These are phyloP conservation scores for Biscutella auriculata DNA, from an alignment of 441 rosid species.

Conservation along the genomic window DNA sequence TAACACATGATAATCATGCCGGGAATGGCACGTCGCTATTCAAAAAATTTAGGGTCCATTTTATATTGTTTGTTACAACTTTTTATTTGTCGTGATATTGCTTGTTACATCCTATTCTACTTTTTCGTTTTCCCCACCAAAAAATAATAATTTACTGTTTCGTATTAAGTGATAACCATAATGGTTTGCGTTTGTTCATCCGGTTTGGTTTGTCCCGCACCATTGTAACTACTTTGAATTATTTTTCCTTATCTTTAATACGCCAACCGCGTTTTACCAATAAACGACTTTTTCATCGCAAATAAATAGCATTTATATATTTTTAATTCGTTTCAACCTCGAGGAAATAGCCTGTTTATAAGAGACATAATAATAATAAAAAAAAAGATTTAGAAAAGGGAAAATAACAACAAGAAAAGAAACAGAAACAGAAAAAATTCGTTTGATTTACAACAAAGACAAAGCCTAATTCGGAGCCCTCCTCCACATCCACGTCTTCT, in stretches of 20 bases:
- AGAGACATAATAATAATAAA: not conserved
- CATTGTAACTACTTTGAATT: not conserved
- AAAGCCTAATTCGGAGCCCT: conserved; percentile 10
- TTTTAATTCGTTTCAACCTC: not conserved
- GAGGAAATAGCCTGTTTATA: not conserved
- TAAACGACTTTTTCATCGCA: conserved; percentile 1
- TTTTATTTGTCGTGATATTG: too few relatives aligned
- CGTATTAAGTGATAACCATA: too few relatives aligned
- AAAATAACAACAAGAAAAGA: not conserved
- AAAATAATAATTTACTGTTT: too few relatives aligned
- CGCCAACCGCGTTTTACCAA: conserved; percentile 12
- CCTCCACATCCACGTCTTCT: conserved; percentile 23
- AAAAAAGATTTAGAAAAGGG: not conserved
- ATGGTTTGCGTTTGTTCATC: too few relatives aligned
- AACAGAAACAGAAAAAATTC: conserved; percentile 5
- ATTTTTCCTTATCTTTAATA: not conserved
- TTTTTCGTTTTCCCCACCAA: too few relatives aligned
- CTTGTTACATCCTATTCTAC: too few relatives aligned
- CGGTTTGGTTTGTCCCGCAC: not conserved
- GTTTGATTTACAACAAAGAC: conserved; percentile 16
- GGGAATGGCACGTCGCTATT: too few relatives aligned
- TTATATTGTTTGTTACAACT: too few relatives aligned
- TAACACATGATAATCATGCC: too few relatives aligned
- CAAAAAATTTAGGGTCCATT: too few relatives aligned
- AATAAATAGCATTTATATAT: not conserved